Base-by-base conservation (phyloP, 2,329 filamentous ascomycete genomes). In the Ustulina deusta region DNA sequence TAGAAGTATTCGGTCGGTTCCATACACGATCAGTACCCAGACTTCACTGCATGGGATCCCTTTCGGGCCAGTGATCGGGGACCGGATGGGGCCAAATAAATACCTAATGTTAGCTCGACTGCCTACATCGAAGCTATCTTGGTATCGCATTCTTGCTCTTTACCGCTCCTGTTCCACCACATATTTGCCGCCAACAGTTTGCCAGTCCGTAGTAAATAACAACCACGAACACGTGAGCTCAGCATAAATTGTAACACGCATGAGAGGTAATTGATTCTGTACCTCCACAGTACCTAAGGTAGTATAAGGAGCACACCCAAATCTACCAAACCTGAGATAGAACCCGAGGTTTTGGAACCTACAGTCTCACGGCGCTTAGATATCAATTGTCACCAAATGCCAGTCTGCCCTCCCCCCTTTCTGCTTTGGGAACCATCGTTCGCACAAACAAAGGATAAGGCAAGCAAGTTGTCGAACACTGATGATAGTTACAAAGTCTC, bases 1-100 rank as follows among this genome's bases (percentile, higher is more conserved):
- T 57, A 9, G 63, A 61, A 65, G 49, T 61, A 36, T 65, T 66
- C 64, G 29, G 36, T 59, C 38, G 17, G 20, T 66, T 66, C 64
- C 29, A 59, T 46, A 51, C 25, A 29, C 38, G 17, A 54, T 32
- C 6, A 25, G 10, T 51, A 40, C 51, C 49, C n/a, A 13, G 54
- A 58, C 22, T n/a, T n/a, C n/a, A n/a, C n/a, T n/a, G n/a, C n/a
- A n/a, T n/a, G n/a, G n/a, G 40, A 48, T 54, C 48, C 20, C 42
- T 51, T 42, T n/a, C 38, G 49, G 34, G 15, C 17, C 22, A 15
- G 49, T 25, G 32, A 34, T 44, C 32, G 40, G 62, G 54, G 36
- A 46, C 54, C 9, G n/a, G 55, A 54, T 11, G 60, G 49, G 60
- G 60, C 51, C 60, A 17, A 54, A 48, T n/a, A 34, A 34, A 46